A percentile compares a stretch with the other conserved stretches of the same genome.
These are phyloP conservation scores for Zygosaccharomyces pseudorouxii DNA, from an alignment of 805 yeast species.

Conservation along the genomic window DNA sequence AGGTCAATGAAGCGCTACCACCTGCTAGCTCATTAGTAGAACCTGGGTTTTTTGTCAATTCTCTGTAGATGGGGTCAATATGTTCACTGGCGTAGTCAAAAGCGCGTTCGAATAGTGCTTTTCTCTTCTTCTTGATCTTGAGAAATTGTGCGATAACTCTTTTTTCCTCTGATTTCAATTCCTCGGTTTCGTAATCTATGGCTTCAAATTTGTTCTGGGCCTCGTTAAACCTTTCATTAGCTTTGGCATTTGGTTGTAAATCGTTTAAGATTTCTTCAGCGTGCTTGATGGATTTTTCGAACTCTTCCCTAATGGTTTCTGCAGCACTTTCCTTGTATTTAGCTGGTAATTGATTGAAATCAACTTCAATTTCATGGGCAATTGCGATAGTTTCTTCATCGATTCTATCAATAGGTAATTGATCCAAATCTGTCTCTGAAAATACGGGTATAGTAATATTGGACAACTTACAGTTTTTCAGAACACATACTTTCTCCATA, in stretches of 20 bases:
- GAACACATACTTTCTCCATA: conserved; percentile 51
- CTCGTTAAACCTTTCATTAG: conserved; percentile 67
- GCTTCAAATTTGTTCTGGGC: conserved; percentile 56
- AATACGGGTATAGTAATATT: conserved; percentile 58
- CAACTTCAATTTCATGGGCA: conserved; percentile 49
- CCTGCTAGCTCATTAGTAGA: conserved; percentile 70
- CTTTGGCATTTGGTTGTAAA: conserved; percentile 77
- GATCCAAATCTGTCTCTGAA: conserved; percentile 52
- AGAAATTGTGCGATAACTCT: conserved; percentile 52
- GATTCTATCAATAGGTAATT: conserved; percentile 55
- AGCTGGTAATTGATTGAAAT: conserved; percentile 46
- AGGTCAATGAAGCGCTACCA: conserved; percentile 85
- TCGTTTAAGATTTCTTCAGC: conserved; percentile 32
- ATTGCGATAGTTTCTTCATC: conserved; percentile 38
- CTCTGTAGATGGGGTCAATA: conserved; percentile 78
- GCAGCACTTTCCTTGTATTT: conserved; percentile 39
- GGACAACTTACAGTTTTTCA: conserved; percentile 73
- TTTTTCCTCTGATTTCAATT: conserved; percentile 57
- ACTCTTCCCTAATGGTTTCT: conserved; percentile 31
- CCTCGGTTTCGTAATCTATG: conserved; percentile 59
- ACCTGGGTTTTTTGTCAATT: conserved; percentile 56
- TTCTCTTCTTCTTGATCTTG: conserved; percentile 54
- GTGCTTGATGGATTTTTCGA: conserved; percentile 39
- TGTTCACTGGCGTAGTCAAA: conserved; percentile 68
- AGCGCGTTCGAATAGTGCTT: conserved; percentile 60